Conservation (phyloP, 2,329 filamentous ascomycete species). For the Clarireedia paspali region DNA sequence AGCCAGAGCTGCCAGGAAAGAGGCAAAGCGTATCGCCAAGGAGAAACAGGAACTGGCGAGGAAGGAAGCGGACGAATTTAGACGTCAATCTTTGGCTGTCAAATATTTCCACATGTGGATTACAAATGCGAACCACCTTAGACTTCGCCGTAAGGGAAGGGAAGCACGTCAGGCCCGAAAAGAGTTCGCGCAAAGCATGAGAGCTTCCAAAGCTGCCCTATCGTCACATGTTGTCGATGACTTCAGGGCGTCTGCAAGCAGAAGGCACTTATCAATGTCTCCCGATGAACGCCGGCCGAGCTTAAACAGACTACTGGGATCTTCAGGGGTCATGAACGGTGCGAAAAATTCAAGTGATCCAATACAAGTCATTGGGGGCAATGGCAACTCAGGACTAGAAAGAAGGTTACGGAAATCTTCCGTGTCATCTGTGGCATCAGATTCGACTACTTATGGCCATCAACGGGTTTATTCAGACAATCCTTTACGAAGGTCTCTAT, state of each 20-base stretch:
- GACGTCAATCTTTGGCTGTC: slow-evolving; percentile 21
- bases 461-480: slow-evolving; percentile 21
- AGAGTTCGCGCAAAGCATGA: slow-evolving; percentile 24
- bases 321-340: slow-evolving; percentile 21
- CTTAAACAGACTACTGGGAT: slow-evolving; percentile 23
- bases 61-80: slow-evolving; percentile 21
- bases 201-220: slow-evolving; percentile 19
- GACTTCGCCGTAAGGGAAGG: slow-evolving; percentile 25
- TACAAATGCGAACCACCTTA: slow-evolving; percentile 16
- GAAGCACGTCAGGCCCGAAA: slow-evolving; percentile 23
- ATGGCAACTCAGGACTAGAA: slow-evolving; percentile 2
- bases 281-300: slow-evolving; percentile 14
- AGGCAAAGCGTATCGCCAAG: slow-evolving; percentile 12
- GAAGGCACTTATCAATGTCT: not conserved
- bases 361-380: slow-evolving; percentile 16
- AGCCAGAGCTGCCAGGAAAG: slow-evolving; percentile 1
- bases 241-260: slow-evolving; percentile 22
- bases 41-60: slow-evolving; percentile 19
- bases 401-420: slow-evolving; percentile 18
- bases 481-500: slow-evolving; percentile 22
- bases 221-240: slow-evolving; percentile 27
- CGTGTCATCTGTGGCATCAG: slow-evolving; percentile 9
- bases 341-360: slow-evolving; percentile 18
- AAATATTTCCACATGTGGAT: slow-evolving; percentile 28
- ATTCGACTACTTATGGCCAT: slow-evolving; percentile 16